phyloP scores from a whole-genome alignment of 129 eudicot species.

The Silybum marianum region DNA sequence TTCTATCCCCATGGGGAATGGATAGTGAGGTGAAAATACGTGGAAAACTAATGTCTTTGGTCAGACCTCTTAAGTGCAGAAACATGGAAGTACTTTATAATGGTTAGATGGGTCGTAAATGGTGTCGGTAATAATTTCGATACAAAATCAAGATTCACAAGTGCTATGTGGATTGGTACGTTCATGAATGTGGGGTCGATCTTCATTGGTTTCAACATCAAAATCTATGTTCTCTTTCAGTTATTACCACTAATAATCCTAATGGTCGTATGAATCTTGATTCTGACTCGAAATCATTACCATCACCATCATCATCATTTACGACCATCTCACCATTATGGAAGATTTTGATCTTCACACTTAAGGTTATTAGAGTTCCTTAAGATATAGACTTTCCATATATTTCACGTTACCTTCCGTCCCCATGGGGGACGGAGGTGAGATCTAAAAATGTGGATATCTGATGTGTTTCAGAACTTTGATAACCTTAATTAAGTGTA shows the following conservation, averaged over 20 bases:
- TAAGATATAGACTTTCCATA: conserved; percentile 27
- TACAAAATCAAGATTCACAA: conserved; percentile 14
- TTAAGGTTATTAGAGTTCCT: conserved; percentile 48
- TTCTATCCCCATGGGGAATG: conserved; percentile 18
- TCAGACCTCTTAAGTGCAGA: conserved; percentile 74
- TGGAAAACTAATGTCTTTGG: conserved; percentile 32
- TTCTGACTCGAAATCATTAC: conserved; percentile 2
- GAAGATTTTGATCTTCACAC: conserved; percentile 66
- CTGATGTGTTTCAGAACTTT: conserved; percentile 62
- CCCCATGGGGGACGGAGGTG: conserved; percentile 13
- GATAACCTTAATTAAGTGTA: conserved; percentile 39
- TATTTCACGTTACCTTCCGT: conserved; percentile 11
- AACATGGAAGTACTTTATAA: conserved; percentile 58
- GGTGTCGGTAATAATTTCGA: no score
- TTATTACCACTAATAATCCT: no score
- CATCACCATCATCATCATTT: neutral
- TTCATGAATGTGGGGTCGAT: no score
- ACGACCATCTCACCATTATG: conserved; percentile 11
- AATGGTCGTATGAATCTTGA: neutral
- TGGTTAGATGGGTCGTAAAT: neutral
- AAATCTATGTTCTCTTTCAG: no score
- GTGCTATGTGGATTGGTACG: no score
- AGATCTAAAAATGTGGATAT: conserved; percentile 12
- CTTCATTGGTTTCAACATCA: no score
- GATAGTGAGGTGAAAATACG: conserved; percentile 19